Evolutionary conservation across 2,329 filamentous ascomycete genomes (phyloP).

Genomic region (Polytolypa hystricis): DNA sequence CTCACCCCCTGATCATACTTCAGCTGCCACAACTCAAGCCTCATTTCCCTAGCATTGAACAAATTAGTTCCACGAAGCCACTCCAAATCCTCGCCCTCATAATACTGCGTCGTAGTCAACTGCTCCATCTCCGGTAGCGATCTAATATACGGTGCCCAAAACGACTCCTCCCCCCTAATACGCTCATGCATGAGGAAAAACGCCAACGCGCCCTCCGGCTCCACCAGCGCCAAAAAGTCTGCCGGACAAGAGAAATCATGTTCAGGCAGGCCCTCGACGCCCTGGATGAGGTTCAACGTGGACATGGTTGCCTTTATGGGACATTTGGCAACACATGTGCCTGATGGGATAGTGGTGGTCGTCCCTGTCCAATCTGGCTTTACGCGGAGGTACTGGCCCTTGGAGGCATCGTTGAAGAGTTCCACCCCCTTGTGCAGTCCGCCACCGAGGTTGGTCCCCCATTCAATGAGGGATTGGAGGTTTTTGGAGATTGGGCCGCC

Average conservation of each 20-base stretch:
- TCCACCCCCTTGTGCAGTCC: background rate
- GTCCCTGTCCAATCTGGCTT: background rate
- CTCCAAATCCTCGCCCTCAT: constrained; percentile 49
- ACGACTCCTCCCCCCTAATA: constrained; percentile 46
- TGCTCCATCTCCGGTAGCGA: constrained; percentile 53
- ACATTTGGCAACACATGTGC: constrained; percentile 9
- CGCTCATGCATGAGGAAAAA: constrained; percentile 62
- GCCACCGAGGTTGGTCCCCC: background rate
- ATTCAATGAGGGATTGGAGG: too few species aligned
- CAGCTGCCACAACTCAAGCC: constrained; percentile 24
- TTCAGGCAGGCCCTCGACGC: constrained; percentile 5
- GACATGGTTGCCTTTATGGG: constrained; percentile 11
- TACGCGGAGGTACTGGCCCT: constrained; percentile 8
- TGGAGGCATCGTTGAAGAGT: constrained; percentile 6
- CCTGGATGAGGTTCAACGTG: constrained; percentile 10
- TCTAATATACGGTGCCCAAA: constrained; percentile 58
- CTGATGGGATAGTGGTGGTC: background rate
- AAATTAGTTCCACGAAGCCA: constrained; percentile 33
- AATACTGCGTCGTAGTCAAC: constrained; percentile 53
- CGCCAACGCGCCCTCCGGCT: constrained; percentile 51
- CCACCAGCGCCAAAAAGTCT: constrained; percentile 39
- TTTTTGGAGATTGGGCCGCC: too few species aligned
- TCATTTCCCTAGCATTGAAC: constrained; percentile 22
- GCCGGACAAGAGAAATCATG: constrained; percentile 36
- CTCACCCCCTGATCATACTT: constrained; percentile 26